Base-by-base conservation (phyloP, 2,329 filamentous ascomycete species). In the Fusarium penzigii region DNA sequence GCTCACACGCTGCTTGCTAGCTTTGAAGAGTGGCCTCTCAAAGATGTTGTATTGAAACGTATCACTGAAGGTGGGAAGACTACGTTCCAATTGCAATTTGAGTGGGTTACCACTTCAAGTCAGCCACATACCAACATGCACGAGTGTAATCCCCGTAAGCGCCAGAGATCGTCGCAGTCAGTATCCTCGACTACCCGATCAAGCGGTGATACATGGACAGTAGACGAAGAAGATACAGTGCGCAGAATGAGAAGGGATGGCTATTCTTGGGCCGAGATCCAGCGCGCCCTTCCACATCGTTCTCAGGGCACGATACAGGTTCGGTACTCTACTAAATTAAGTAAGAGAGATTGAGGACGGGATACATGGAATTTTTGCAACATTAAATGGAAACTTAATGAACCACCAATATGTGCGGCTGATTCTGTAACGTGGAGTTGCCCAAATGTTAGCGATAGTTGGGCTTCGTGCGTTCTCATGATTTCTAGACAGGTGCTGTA, bases 61-160 rank as follows among this genome's bases (percentile, higher is more conserved):
- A 53, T 49, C 17, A 51, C 51, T 40, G 45, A 53, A 41, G 44
- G 44, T 12, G 41, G 42, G 20, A 52, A 48, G 47, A 44, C 44
- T 41, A 51, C 45, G 7, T 53, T 56, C 42, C 47, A 51, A 39
- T 43, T 56, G 32, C 44, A 56, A 41, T 56, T 56, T 50, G 47
- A 53, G 16, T 56, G 44, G 48, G 42, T 39, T 16, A 9, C 38
- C 41, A 20, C 17, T 47, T 20, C 38, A 40, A 17, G 45, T 41
- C 36, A 41, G 45, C 45, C 39, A 13, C 45, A 41, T 47, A 25
- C 45, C 34, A 25, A 41, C 45, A 47, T 14, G 20, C 34, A 36
- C 6, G 39, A 17, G 25, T 32, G 29, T 20, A 25, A 16, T 13
- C 36, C 39, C 12, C 6, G 29, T 16, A 47, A 41, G 36, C 5